Base-by-base conservation (phyloP, 1,284 basidiomycete species). In the Mycena sp. region DNA sequence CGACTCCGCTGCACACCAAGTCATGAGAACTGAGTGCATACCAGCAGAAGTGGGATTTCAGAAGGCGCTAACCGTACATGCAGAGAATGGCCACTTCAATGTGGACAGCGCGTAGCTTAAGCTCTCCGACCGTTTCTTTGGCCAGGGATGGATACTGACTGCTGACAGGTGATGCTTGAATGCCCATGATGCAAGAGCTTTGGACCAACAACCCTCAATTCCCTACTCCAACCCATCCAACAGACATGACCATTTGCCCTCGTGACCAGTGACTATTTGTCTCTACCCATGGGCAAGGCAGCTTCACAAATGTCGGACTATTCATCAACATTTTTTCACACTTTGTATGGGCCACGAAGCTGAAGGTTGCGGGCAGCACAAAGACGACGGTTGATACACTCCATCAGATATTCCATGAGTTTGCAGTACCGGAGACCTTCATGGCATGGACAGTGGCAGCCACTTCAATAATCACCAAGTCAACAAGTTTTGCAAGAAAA, bases 391-490 rank as follows among this genome's bases (percentile, higher is more conserved):
- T 65, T 0, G 55, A 70, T 0, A 52, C 65, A 0, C 65, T 79
- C 0, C 21, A 56, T 0, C 9, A 62, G 1, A 75, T 81, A 3
- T 70, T 63, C 29, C 46, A 25, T 0, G n/a, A n/a, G n/a, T 78
- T 73, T 51, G 43, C 62, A 0, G 28, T 73, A 4, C 63, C 74
- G 0, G 74, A 80, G n/a, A 70, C 68, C 0, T 72, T 81, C 65
- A 79, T 80, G 77, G 67, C 74, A n/a, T n/a, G 0, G 79, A 83
- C 38, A 73, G 78, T 0, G 77, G 81, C 0, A 67, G 67, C 1
- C 77, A 82, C 52, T 82, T 82, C 65, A 70, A 77, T 29, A 77
- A 76, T 58, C 50, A 73, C 0, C 71, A 75, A 2, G 74, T 82
- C 0, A 9, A 38, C 0, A 68, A 65, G 1, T 75, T 70, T 55